Evolutionary conservation across 805 yeast genomes (phyloP), one percentile per base, ranked within the genome.

Genomic region (Diddensiella caesifluorescens): DNA sequence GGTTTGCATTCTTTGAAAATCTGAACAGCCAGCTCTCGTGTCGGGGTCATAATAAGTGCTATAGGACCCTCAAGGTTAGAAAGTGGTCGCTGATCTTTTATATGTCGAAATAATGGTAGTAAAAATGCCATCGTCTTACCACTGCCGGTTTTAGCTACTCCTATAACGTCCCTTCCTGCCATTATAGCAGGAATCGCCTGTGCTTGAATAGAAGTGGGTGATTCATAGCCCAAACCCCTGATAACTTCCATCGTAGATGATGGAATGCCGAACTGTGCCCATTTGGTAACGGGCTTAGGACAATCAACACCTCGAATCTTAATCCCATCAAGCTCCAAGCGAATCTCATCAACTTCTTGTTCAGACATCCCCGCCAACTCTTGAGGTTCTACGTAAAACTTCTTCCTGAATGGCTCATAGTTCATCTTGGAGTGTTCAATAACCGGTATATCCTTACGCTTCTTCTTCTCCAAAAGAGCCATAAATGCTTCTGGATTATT

Each of bases 81-180:
- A 7, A 77, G 47, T 0, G 75, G 76, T 2, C 74, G 64, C 54
- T 87, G 95, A 34, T 85, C 89, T 44, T 77, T 73, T 6, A 92
- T 77, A 48, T 90, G 97, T 39, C 95, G 70, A 39, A 90, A 68
- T 64, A 92, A 62, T 0, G 98, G 97, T 4, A 92, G 58, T 5
- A 88, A 66, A 62, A 85, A 92, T 1, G 96, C 83, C 52, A 90
- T 70, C 0, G 98, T 92, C 58, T 92, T 92, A 2, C 98, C 98
- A 0, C 96, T 85, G 0, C 98, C 98, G 0, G 98, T 92, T 50
- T 88, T 87, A 0, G 98, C 97, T 16, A 92, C 82, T 4, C 96
- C 97, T 35, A 92, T 82, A 5, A 90, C 76, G 63, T 92, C 97
- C 36, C 83, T 63, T 0, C 97, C 97, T 2, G 80, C 69, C 94